A percentile compares a stretch with the other conserved stretches of the same genome.
These are phyloP conservation scores for Huntiella omanensis DNA, from an alignment of 2,329 filamentous ascomycete genomes.

Conservation along the genomic window DNA sequence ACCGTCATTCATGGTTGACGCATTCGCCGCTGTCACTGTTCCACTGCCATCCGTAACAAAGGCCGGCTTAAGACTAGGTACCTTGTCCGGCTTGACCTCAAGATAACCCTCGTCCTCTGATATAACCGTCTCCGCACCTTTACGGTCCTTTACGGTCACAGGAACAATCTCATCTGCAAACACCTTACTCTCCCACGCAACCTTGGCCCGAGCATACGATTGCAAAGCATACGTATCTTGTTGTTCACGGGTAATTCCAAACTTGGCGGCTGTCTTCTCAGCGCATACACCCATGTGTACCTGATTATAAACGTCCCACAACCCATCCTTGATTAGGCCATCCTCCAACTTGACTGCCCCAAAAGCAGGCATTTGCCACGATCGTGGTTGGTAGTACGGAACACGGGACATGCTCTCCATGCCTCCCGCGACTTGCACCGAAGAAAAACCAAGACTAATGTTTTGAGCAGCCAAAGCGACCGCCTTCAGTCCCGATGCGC, in stretches of 20 bases:
- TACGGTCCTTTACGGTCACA: slow-evolving; percentile 67
- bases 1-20: slow-evolving; percentile 86
- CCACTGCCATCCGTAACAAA: slow-evolving; percentile 74
- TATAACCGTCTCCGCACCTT: slow-evolving; percentile 58
- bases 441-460: slow-evolving; percentile 76
- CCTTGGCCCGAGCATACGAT: slow-evolving; percentile 77
- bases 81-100: slow-evolving; percentile 71
- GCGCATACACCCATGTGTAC: slow-evolving; percentile 98
- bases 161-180: slow-evolving; percentile 84
- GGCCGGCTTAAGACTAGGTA: slow-evolving; percentile 72
- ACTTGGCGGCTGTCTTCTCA: slow-evolving; percentile 82
- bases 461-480: slow-evolving; percentile 82
- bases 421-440: slow-evolving; percentile 79
- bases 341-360: slow-evolving; percentile 79
- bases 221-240: slow-evolving; percentile 84
- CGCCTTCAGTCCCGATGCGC: slow-evolving; percentile 84
- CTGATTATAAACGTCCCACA: slow-evolving; percentile 92
- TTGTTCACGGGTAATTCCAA: slow-evolving; percentile 59
- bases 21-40: slow-evolving; percentile 86
- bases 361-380: slow-evolving; percentile 67
- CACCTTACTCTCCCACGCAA: slow-evolving; percentile 63
- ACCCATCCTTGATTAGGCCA: slow-evolving; percentile 79
- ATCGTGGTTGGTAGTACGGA: slow-evolving; percentile 72
- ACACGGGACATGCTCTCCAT: slow-evolving; percentile 98
- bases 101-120: slow-evolving; percentile 77